These are phyloP conservation scores for Eucalyptus victrix DNA, from an alignment of 345 rosid genomes.

Conservation along the genomic window DNA sequence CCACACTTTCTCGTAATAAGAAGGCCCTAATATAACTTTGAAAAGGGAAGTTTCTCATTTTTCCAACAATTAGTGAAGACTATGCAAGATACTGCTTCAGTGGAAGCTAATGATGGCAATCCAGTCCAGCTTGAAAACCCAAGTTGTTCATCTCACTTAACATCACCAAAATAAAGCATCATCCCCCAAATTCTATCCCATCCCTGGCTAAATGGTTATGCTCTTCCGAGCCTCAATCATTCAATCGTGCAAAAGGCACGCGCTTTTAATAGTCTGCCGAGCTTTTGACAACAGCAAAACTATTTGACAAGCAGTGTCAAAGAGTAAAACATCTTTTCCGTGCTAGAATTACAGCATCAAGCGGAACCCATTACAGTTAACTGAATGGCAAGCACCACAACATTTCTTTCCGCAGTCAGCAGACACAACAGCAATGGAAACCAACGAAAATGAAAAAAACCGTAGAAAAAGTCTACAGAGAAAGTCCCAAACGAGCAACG, in stretches of 20 bases:
- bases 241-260: background rate
- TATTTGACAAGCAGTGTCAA: background rate
- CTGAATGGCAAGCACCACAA: background rate
- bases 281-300: background rate
- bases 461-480: background rate
- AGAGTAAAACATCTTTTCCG: background rate
- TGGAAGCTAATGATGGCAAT: background rate
- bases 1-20: background rate
- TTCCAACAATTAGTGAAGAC: background rate
- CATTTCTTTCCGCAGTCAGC: background rate
- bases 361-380: background rate
- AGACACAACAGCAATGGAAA: background rate
- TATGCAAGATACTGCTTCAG: background rate
- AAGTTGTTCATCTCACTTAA: background rate
- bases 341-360: background rate
- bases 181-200: background rate
- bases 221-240: background rate
- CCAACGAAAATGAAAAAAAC: background rate
- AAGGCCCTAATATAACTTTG: background rate
- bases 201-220: background rate
- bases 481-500: background rate
- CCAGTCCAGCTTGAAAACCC: background rate
- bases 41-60: background rate
- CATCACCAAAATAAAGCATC: background rate
- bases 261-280: background rate